Evolutionary conservation across 2,329 filamentous ascomycete species (phyloP).

Genomic region (Coniochaeta sp.): DNA sequence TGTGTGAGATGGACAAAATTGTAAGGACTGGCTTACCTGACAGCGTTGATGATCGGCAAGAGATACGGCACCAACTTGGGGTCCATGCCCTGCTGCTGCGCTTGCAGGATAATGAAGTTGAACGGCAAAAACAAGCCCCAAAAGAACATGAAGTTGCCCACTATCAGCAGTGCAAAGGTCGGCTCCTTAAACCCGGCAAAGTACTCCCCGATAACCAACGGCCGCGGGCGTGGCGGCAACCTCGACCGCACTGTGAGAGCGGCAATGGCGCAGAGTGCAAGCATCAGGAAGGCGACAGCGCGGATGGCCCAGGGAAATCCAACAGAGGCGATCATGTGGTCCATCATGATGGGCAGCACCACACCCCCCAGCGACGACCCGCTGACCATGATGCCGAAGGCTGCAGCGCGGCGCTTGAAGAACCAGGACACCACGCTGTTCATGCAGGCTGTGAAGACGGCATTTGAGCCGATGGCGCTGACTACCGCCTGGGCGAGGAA

Average conservation of each 20-base stretch:
- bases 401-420: slow-evolving; percentile 34
- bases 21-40: slow-evolving; percentile 26
- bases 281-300: slow-evolving; percentile 26
- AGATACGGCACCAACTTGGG: slow-evolving; percentile 35
- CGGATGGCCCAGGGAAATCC: slow-evolving; percentile 33
- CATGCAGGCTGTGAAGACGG: slow-evolving; percentile 26
- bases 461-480: slow-evolving; percentile 23
- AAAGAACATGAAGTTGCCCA: slow-evolving; percentile 47
- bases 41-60: slow-evolving; percentile 49
- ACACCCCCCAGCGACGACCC: slow-evolving; percentile 43
- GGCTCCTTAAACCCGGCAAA: slow-evolving; percentile 36
- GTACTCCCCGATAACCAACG: slow-evolving; percentile 39
- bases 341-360: slow-evolving; percentile 49
- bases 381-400: slow-evolving; percentile 37
- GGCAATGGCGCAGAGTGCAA: slow-evolving; percentile 21
- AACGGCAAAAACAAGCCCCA: slow-evolving; percentile 47
- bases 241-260: slow-evolving; percentile 25
- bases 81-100: slow-evolving; percentile 33
- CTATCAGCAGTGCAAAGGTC: slow-evolving; percentile 32
- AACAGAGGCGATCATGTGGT: slow-evolving; percentile 39
- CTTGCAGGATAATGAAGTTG: slow-evolving; percentile 44
- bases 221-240: slow-evolving; percentile 23
- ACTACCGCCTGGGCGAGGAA: slow-evolving; percentile 28
- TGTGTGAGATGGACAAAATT: not conserved
- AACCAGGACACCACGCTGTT: slow-evolving; percentile 37